These are phyloP conservation scores for Brasilioporus rufonigricans DNA, from an alignment of 768 basidiomycete species.

Conservation along the genomic window DNA sequence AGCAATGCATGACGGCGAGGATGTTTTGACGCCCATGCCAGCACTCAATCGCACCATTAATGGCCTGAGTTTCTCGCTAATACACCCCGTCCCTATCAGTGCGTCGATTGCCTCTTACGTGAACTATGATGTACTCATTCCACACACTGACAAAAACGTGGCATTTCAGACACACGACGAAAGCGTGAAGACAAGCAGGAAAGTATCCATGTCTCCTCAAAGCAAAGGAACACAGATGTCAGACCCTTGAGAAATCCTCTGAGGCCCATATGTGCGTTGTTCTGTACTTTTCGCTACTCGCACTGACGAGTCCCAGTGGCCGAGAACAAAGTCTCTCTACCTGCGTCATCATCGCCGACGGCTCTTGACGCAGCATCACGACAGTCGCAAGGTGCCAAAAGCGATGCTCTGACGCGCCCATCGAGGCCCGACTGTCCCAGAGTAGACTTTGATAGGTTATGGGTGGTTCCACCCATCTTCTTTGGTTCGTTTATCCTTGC, in stretches of 20 bases:
- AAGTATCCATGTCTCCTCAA: not conserved
- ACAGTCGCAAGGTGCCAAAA: not conserved
- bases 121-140: not conserved
- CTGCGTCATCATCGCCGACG: slow-evolving; percentile 7
- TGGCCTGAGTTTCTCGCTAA: not conserved
- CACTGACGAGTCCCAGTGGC: slow-evolving; percentile 2
- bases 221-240: not conserved
- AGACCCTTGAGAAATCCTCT: not conserved
- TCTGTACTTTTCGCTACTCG: not conserved
- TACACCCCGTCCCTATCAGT: not conserved
- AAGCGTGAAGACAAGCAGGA: not conserved
- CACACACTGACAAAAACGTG: not conserved
- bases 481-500: not conserved
- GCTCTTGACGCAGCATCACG: slow-evolving; percentile 2
- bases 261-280: slow-evolving; percentile 10
- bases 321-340: not conserved
- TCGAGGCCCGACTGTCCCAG: not conserved
- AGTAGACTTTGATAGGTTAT: slow-evolving; percentile 3
- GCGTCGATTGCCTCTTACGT: not conserved
- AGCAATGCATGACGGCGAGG: not conserved
- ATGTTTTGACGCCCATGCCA: not conserved
- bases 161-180: not conserved
- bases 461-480: not conserved
- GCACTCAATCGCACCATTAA: not conserved
- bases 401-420: not conserved